These are phyloP conservation scores for Pachysolen tannophilus DNA, from an alignment of 805 yeast species.

Conservation along the genomic window DNA sequence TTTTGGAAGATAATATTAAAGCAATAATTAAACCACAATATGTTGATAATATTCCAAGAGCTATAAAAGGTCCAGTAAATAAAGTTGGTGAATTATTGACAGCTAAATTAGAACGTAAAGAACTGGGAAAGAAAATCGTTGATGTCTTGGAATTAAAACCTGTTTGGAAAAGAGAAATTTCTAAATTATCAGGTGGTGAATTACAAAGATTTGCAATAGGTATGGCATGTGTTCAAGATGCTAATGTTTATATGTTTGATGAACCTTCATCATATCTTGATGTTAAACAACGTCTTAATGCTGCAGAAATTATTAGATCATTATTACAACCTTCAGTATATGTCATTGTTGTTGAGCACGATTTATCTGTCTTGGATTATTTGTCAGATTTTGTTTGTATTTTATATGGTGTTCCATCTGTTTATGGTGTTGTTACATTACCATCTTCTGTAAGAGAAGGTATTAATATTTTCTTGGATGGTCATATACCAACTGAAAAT, in stretches of 20 bases:
- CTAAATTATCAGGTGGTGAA: slow-evolving; percentile 95
- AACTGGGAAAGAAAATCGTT: slow-evolving; percentile 56
- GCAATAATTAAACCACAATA: slow-evolving; percentile 99
- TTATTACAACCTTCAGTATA: slow-evolving; percentile 68
- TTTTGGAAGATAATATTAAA: slow-evolving; percentile 87
- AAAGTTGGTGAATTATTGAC: slow-evolving; percentile 81
- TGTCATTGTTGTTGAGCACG: slow-evolving; percentile 98
- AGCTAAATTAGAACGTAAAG: slow-evolving; percentile 67
- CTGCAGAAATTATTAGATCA: slow-evolving; percentile 90
- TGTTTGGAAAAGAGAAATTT: slow-evolving; percentile 80
- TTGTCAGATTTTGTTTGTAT: slow-evolving; percentile 96
- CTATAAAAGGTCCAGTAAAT: slow-evolving; percentile 82
- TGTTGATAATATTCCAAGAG: slow-evolving; percentile 96
- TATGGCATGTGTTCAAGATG: slow-evolving; percentile 91
- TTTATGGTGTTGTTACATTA: slow-evolving; percentile 95
- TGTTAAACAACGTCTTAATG: slow-evolving; percentile 97
- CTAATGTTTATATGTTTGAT: slow-evolving; percentile 97
- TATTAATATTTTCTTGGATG: slow-evolving; percentile 95
- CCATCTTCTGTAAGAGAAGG: slow-evolving; percentile 99
- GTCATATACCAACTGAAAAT: slow-evolving; percentile 95
- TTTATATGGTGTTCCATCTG: slow-evolving; percentile 95
- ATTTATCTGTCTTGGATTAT: slow-evolving; percentile 94
- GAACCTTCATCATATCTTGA: slow-evolving; percentile 98
- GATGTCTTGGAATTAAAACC: slow-evolving; percentile 65
- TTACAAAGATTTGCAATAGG: slow-evolving; percentile 97